These are phyloP conservation scores for Candida qinlingensis DNA, from an alignment of 805 yeast genomes.

Conservation along the genomic window DNA sequence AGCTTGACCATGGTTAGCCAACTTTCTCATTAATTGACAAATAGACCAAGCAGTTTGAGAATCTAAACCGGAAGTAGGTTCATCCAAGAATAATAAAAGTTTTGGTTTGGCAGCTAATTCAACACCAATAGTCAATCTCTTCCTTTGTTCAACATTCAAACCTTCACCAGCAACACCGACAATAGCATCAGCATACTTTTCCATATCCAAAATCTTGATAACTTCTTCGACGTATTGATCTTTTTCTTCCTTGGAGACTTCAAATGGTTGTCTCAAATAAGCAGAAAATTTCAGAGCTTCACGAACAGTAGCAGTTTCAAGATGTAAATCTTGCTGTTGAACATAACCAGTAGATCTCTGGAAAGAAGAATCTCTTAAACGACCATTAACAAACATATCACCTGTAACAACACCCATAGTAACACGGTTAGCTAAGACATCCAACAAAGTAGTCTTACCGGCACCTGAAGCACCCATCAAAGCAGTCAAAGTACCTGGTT, in stretches of 20 bases:
- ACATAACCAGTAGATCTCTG: constrained; percentile 54
- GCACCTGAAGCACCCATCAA: constrained; percentile 78
- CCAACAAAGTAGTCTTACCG: constrained; percentile 71
- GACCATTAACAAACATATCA: constrained; percentile 58
- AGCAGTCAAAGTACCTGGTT: constrained; percentile 79
- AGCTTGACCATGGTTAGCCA: constrained; percentile 58
- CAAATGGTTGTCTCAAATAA: constrained; percentile 57
- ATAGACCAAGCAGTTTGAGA: constrained; percentile 68
- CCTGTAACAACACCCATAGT: constrained; percentile 69
- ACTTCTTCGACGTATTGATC: constrained; percentile 61
- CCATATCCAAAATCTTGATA: constrained; percentile 59
- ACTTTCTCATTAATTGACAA: constrained; percentile 53
- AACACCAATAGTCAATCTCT: constrained; percentile 60
- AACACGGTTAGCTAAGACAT: constrained; percentile 66
- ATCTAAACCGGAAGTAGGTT: constrained; percentile 66
- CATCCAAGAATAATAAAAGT: constrained; percentile 55
- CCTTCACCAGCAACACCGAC: constrained; percentile 76
- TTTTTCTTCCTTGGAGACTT: constrained; percentile 49
- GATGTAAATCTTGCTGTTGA: constrained; percentile 73
- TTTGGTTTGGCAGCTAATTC: constrained; percentile 64
- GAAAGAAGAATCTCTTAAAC: constrained; percentile 53
- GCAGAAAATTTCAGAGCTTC: constrained; percentile 70
- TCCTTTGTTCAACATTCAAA: constrained; percentile 60
- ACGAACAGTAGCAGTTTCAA: constrained; percentile 61
- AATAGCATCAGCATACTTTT: constrained; percentile 61